A percentile compares a stretch with the other conserved stretches of the same genome.
Conservation (phyloP, 2,329 filamentous ascomycete species). For the Botrytis hyacinthi region DNA sequence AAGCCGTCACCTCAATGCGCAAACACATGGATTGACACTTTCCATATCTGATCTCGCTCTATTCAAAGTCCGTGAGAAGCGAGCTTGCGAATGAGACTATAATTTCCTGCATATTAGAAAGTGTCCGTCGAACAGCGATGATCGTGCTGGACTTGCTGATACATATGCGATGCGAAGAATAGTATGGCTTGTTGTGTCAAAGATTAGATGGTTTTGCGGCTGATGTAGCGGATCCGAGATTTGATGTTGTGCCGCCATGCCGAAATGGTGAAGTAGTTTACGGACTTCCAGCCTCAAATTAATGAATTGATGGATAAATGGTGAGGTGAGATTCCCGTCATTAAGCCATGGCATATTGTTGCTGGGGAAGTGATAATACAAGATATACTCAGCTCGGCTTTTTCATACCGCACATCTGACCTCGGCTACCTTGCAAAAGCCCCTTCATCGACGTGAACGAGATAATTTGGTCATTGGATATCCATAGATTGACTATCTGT, state of each 20-base stretch:
- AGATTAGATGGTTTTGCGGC: constrained; percentile 8
- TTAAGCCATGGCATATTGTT: not conserved
- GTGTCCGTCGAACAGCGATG: constrained; percentile 1
- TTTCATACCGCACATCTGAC: not conserved
- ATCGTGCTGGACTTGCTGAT: not conserved
- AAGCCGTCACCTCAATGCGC: constrained; percentile 12
- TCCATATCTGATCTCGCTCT: constrained; percentile 15
- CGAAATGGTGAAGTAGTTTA: not conserved
- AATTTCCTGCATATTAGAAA: not conserved
- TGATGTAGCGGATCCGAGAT: constrained; percentile 10
- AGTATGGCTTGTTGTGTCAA: not conserved
- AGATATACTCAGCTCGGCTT: constrained; percentile 5
- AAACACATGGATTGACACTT: not conserved
- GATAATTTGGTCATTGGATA: not conserved
- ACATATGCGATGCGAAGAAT: not conserved
- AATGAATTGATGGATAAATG: not conserved
- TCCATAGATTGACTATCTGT: not conserved
- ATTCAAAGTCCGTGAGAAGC: constrained; percentile 8
- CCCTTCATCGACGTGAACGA: not conserved
- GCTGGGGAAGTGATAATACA: not conserved
- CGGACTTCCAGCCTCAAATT: constrained; percentile 18
- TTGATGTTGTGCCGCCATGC: not conserved
- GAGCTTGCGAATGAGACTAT: constrained; percentile 3
- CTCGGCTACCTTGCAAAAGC: not conserved
- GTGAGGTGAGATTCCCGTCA: not conserved